phyloP scores from a whole-genome alignment of 306 rosid genomes.

The Cucurbita ficifolia region DNA sequence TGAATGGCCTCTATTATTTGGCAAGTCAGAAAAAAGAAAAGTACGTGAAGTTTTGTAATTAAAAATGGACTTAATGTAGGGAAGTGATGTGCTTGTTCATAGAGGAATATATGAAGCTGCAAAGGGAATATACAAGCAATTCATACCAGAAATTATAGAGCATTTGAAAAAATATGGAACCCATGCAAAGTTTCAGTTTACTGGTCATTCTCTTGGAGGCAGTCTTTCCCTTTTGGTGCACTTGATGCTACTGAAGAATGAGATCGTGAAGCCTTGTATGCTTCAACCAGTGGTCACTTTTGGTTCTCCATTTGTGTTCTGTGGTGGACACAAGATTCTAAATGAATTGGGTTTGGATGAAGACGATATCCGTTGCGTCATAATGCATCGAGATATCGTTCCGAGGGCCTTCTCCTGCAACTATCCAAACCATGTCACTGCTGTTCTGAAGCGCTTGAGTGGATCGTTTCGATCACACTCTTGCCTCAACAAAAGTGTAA shows the following conservation, averaged over 20 bases:
- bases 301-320: slow-evolving; percentile 89
- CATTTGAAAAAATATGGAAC: slow-evolving; percentile 53
- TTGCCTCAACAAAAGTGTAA: slow-evolving; percentile 56
- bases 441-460: slow-evolving; percentile 56
- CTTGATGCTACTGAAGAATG: slow-evolving; percentile 59
- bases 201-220: slow-evolving; percentile 95
- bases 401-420: slow-evolving; percentile 95
- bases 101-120: slow-evolving; percentile 97
- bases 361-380: slow-evolving; percentile 45
- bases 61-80: slow-evolving; percentile 25
- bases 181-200: slow-evolving; percentile 65
- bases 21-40: neutral
- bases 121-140: slow-evolving; percentile 73
- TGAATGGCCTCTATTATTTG: neutral
- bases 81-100: slow-evolving; percentile 60
- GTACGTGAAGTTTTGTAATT: neutral
- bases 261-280: slow-evolving; percentile 42
- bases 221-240: slow-evolving; percentile 81
- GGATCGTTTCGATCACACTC: slow-evolving; percentile 63
- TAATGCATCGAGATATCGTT: slow-evolving; percentile 94
- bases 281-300: slow-evolving; percentile 73
- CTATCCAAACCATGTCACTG: slow-evolving; percentile 65
- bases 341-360: slow-evolving; percentile 54
- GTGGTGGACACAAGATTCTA: slow-evolving; percentile 60
- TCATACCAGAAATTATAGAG: slow-evolving; percentile 66